A percentile compares a stretch with the other conserved stretches of the same genome.
These are phyloP conservation scores for Citrus mangshanensis DNA, from an alignment of 345 rosid species.

Conservation along the genomic window DNA sequence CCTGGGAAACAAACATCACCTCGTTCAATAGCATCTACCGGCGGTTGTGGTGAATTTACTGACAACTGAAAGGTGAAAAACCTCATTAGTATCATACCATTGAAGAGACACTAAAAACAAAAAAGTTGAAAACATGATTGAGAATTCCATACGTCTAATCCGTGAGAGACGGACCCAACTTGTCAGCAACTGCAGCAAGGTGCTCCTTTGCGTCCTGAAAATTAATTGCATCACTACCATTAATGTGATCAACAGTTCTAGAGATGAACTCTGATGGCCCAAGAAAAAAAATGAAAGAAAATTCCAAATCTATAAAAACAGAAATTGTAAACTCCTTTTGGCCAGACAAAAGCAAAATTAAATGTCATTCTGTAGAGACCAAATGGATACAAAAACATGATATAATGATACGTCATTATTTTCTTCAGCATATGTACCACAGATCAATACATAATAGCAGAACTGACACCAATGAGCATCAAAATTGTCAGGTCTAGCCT, in stretches of 20 bases:
- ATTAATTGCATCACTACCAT: slow-evolving; percentile 13
- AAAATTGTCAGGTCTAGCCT: not conserved
- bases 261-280: not conserved
- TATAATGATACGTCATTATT: not conserved
- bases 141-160: slow-evolving; percentile 64
- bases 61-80: slow-evolving; percentile 62
- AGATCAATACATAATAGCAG: not conserved
- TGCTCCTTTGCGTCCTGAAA: slow-evolving; percentile 96
- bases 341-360: not conserved
- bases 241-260: not conserved
- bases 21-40: slow-evolving; percentile 82
- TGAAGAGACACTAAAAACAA: slow-evolving; percentile 15
- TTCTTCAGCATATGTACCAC: not conserved
- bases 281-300: not conserved
- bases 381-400: not conserved
- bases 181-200: slow-evolving; percentile 89
- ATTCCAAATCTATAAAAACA: not conserved
- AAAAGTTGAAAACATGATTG: slow-evolving; percentile 12
- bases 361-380: not conserved
- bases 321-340: not conserved
- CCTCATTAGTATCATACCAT: slow-evolving; percentile 25
- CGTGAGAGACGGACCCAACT: slow-evolving; percentile 81
- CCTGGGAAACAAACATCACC: slow-evolving; percentile 71
- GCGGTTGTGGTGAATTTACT: slow-evolving; percentile 54
- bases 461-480: not conserved